Evolutionary conservation across 2,329 filamentous ascomycete species (phyloP), one percentile per base, ranked within the genome.

Genomic region (Pseudocercospora musae): DNA sequence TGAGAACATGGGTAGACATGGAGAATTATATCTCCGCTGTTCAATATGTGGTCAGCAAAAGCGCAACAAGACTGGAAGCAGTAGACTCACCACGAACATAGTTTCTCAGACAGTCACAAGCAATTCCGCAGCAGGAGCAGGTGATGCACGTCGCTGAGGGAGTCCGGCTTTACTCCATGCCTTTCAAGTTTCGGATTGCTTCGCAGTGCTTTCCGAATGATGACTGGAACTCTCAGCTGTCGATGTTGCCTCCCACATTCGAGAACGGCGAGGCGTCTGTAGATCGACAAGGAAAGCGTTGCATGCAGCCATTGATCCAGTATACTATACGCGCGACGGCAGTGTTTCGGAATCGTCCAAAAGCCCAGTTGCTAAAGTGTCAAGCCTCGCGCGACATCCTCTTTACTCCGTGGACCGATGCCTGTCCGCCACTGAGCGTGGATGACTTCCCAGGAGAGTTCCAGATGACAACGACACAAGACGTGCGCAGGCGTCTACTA

Each of bases 381-480:
- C 25, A 31, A 18, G 20, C 20, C 10, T 55, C 33, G 7, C 29
- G 25, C 52, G 29, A 40, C 4, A 55, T 55, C 11, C 8, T 31
- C 10, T 55, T 55, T 10, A 37, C 29, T 13, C 52, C 52, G 3
- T 55, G 52, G 52, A 55, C 11, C 13, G 31, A 55, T 21, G 20
- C 29, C 3, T 9, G 20, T n/a, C 52, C 52, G 33, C 52, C 52
- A 3, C 8, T 55, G 20, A 59, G 46, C 23, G 18, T 55, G 31
- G 58, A 59, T 2, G 58, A 59, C 37, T 59, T 59, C n/a, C 58
- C 58, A 4, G 58, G 58, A 23, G 58, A 59, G 20, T 59, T 44
- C 25, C 25, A 29, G 11, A 48, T 59, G 29, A 31, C 31, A 1
- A 29, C 37, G 4, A 59, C 49, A 13, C n/a, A 53, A 44, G 49